Evolutionary conservation across 2,329 filamentous ascomycete genomes (phyloP), one percentile per base, ranked within the genome.

Genomic region (Macrophomina pseudophaseolina): DNA sequence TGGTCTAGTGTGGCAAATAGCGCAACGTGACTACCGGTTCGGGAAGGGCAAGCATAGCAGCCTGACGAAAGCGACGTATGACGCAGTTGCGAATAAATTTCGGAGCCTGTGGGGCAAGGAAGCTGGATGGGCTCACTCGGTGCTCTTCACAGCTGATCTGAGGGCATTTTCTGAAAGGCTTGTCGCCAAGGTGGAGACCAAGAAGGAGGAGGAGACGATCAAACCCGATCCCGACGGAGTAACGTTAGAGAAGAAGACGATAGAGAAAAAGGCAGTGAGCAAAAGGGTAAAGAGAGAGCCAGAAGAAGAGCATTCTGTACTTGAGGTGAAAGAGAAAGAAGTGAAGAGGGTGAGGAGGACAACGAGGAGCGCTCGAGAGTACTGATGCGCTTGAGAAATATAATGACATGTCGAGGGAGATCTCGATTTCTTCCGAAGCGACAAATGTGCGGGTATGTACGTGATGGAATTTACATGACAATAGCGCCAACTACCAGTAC

Each of bases 51-150:
- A 92, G 74, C 85, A 91, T 68, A 94, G 93, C 74, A 94, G 92
- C 54, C 84, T 99, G 69, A 97, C 91, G 14, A 96, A 96, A 75
- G 87, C 86, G 48, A 94, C 92, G 69, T 98, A 99, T 74, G 90
- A 95, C 75, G 92, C 93, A 0, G 88, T 99, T 14, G 95, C 91
- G 0, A 91, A 97, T 69, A 91, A 96, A 73, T 99, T 99, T 73
- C 87, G 95, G 65, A 84, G 85, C 44, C 84, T 98, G 0, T 99
- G 96, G 95, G 95, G 95, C 0, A 87, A 90, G 67, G 92, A 98
- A 73, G 95, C 95, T 1, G 95, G 95, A 0, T 99, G 96, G 96
- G 95, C 96, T 9, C 95, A 99, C 80, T 97, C 92, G 2, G 95
- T 99, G 8, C 83, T 99, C 12, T 99, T 99, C 74, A 97, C 95